phyloP scores from a whole-genome alignment of 1,139 yeast genomes.

The Wickerhamiella pararugosa region DNA sequence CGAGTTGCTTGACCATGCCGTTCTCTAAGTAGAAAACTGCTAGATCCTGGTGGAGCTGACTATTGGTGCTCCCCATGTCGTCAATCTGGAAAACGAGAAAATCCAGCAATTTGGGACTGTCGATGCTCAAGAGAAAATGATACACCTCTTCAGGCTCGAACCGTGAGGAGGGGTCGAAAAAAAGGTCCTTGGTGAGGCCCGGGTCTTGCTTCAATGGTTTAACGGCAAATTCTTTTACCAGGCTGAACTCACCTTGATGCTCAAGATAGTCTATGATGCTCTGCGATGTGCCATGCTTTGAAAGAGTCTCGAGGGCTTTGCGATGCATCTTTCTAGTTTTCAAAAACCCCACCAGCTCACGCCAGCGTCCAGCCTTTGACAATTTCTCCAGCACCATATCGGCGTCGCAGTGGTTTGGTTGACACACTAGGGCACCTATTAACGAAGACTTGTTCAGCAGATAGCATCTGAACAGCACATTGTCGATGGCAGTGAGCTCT shows the following conservation, averaged over 20 bases:
- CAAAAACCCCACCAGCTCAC: constrained; percentile 70
- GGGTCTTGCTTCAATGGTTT: constrained; percentile 38
- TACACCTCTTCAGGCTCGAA: constrained; percentile 25
- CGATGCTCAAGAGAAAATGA: background rate
- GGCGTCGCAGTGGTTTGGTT: constrained; percentile 60
- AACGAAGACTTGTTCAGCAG: constrained; percentile 50
- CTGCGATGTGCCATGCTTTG: constrained; percentile 27
- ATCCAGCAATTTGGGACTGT: constrained; percentile 23
- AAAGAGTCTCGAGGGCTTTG: constrained; percentile 50
- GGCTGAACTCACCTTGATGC: constrained; percentile 36
- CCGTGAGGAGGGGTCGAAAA: constrained; percentile 41
- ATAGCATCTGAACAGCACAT: constrained; percentile 65
- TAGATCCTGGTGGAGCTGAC: constrained; percentile 39
- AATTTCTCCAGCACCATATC: constrained; percentile 44
- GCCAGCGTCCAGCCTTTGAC: constrained; percentile 36
- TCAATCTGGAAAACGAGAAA: constrained; percentile 51
- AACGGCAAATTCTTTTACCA: constrained; percentile 44
- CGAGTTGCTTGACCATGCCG: constrained; percentile 16
- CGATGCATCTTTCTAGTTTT: constrained; percentile 47
- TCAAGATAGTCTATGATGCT: constrained; percentile 53
- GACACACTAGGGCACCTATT: constrained; percentile 68
- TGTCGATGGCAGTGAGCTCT: constrained; percentile 47
- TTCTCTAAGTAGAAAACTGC: constrained; percentile 23
- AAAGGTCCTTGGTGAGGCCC: constrained; percentile 36
- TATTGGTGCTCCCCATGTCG: constrained; percentile 29